Evolutionary conservation across 805 yeast species (phyloP).

Genomic region (Wickerhamiella dianesei): DNA sequence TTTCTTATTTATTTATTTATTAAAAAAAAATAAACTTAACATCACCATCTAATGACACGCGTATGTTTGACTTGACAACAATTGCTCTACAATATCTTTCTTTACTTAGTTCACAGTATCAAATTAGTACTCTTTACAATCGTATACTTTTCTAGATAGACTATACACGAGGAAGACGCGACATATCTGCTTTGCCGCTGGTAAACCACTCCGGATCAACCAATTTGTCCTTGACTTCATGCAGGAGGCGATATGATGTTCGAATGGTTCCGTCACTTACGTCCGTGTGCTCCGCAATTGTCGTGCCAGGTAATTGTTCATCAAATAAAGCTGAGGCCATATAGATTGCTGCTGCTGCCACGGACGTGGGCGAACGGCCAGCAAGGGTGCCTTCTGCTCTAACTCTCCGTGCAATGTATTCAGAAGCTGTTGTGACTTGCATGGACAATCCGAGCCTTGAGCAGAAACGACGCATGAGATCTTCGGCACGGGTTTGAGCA

Average conservation of each 20-base stretch:
- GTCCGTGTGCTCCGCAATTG: slow-evolving; percentile 83
- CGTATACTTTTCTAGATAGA: no score
- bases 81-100: no score
- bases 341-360: slow-evolving; percentile 94
- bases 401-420: slow-evolving; percentile 77
- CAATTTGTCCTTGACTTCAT: slow-evolving; percentile 55
- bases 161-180: slow-evolving; percentile 26
- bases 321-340: slow-evolving; percentile 86
- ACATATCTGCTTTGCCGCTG: slow-evolving; percentile 48
- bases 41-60: no score
- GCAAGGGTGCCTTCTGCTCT: slow-evolving; percentile 88
- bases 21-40: no score
- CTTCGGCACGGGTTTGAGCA: slow-evolving; percentile 84
- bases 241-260: slow-evolving; percentile 72
- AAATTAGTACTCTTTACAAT: no score
- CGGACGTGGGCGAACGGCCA: slow-evolving; percentile 92
- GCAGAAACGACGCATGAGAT: slow-evolving; percentile 88
- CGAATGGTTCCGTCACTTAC: slow-evolving; percentile 96
- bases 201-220: slow-evolving; percentile 69
- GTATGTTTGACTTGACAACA: no score
- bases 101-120: no score
- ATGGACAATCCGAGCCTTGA: slow-evolving; percentile 81
- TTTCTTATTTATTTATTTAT: background rate
- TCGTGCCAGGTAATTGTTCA: slow-evolving; percentile 57
- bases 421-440: slow-evolving; percentile 83